Percentiles rank a stretch among this genome's conserved stretches.
Evolutionary conservation across 768 basidiomycete species (phyloP).

Genomic region (Podaxis mareebaensis): DNA sequence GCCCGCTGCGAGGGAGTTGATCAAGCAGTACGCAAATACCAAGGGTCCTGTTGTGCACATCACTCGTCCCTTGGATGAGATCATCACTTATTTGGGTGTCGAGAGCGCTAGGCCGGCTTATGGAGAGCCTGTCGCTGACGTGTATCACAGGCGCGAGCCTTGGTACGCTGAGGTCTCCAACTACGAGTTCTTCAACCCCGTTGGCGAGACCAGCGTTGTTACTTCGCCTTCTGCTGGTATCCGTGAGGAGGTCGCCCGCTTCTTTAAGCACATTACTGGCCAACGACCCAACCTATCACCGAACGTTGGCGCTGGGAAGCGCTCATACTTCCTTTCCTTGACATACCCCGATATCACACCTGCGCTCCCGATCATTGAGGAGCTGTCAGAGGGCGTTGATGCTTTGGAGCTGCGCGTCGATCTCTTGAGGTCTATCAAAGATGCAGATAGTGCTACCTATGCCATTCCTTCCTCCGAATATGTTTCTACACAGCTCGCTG

Average conservation of each 20-base stretch:
- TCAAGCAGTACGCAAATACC: slow-evolving; percentile 61
- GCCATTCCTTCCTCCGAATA: slow-evolving; percentile 69
- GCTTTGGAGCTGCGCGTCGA: slow-evolving; percentile 95
- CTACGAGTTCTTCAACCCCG: slow-evolving; percentile 82
- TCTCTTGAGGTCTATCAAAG: slow-evolving; percentile 60
- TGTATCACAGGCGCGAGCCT: slow-evolving; percentile 79
- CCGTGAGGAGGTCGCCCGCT: slow-evolving; percentile 69
- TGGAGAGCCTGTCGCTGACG: slow-evolving; percentile 82
- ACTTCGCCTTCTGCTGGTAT: slow-evolving; percentile 33
- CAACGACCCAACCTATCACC: slow-evolving; percentile 61
- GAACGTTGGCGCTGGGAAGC: slow-evolving; percentile 50
- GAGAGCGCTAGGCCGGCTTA: slow-evolving; percentile 86
- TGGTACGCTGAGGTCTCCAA: slow-evolving; percentile 85
- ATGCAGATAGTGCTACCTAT: slow-evolving; percentile 46
- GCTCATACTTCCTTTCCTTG: slow-evolving; percentile 92
- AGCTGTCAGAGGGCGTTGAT: slow-evolving; percentile 81
- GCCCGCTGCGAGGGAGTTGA: slow-evolving; percentile 65
- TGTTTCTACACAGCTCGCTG: slow-evolving; percentile 79
- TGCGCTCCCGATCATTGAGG: slow-evolving; percentile 66
- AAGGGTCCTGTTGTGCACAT: slow-evolving; percentile 84
- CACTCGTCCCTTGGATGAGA: slow-evolving; percentile 75
- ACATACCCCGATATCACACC: slow-evolving; percentile 87
- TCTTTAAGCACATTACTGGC: slow-evolving; percentile 88
- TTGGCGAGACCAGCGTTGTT: slow-evolving; percentile 33
- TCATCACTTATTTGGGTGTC: slow-evolving; percentile 75